phyloP scores from a whole-genome alignment of 768 basidiomycete species.

The Cystobasidium ongulense region DNA sequence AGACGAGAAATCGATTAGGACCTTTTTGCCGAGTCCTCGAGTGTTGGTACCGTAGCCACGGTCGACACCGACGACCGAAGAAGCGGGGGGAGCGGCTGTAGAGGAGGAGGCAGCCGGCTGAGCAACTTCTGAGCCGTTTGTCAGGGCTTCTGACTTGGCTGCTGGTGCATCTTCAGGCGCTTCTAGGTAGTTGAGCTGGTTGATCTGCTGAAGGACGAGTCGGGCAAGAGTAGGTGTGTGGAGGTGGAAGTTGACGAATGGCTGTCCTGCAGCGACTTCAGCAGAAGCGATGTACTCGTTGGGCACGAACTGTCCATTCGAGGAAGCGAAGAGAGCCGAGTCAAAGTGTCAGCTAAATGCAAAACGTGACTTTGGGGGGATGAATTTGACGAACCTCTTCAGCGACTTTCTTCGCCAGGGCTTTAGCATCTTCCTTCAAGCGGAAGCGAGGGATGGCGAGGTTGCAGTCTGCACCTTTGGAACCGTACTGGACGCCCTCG shows the following conservation, averaged over 20 bases:
- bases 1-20: conserved; percentile 84
- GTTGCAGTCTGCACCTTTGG: conserved; percentile 88
- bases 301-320: conserved; percentile 61
- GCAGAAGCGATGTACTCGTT: conserved; percentile 69
- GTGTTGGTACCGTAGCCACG: conserved; percentile 71
- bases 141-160: background rate
- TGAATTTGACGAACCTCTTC: conserved; percentile 53
- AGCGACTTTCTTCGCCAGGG: conserved; percentile 65
- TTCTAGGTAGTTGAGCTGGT: conserved; percentile 51
- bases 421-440: conserved; percentile 71
- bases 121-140: conserved; percentile 47
- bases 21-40: conserved; percentile 68
- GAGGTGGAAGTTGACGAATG: conserved; percentile 74
- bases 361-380: conserved; percentile 3
- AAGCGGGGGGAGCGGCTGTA: conserved; percentile 17
- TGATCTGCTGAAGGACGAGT: conserved; percentile 63
- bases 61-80: background rate
- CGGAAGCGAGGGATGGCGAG: conserved; percentile 87
- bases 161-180: background rate
- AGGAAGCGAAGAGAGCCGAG: background rate
- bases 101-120: conserved; percentile 32
- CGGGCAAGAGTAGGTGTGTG: conserved; percentile 59
- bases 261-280: conserved; percentile 54
- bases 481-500: conserved; percentile 75
- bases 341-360: conserved; percentile 12